phyloP scores from a whole-genome alignment of 2,329 filamentous ascomycete genomes.

The Ceratocystis variospora region DNA sequence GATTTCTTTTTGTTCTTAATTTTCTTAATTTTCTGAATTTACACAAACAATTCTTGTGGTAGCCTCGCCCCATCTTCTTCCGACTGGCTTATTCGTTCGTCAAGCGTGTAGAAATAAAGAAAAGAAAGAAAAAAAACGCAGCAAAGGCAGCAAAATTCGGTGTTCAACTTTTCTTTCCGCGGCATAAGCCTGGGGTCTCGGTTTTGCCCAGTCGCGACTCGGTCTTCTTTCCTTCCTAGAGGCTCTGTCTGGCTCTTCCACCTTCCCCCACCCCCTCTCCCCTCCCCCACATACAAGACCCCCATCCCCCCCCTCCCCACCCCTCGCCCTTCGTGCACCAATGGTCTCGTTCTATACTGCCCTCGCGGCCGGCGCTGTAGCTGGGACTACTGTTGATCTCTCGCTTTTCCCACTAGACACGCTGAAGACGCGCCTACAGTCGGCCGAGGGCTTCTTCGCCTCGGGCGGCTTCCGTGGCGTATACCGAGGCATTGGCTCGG shows the following conservation, averaged over 20 bases:
- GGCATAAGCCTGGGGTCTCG: not conserved
- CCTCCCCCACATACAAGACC: constrained; percentile 16
- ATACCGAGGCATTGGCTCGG: constrained; percentile 82
- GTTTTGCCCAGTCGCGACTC: not conserved
- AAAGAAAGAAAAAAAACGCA: too few relatives aligned
- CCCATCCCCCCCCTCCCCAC: too few relatives aligned
- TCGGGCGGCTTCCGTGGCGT: constrained; percentile 82
- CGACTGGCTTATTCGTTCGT: too few relatives aligned
- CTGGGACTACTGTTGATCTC: constrained; percentile 91
- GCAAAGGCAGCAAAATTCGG: too few relatives aligned
- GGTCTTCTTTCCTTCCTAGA: not conserved
- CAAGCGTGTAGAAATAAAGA: too few relatives aligned
- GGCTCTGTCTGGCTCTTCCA: not conserved
- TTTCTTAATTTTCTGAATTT: not conserved
- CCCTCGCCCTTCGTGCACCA: not conserved
- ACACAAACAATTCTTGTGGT: too few relatives aligned
- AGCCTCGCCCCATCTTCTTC: too few relatives aligned
- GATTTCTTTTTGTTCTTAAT: not conserved
- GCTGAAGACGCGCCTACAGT: constrained; percentile 93
- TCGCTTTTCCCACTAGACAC: constrained; percentile 97
- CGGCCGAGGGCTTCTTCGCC: constrained; percentile 59
- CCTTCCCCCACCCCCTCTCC: not conserved
- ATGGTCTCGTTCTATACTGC: constrained; percentile 43
- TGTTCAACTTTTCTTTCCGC: too few relatives aligned
- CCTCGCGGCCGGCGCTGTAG: constrained; percentile 70